Percentiles rank a stretch among this genome's conserved stretches.
Evolutionary conservation across 164 flowering plant species (phyloP).

Genomic region (Akebia trifoliata): DNA sequence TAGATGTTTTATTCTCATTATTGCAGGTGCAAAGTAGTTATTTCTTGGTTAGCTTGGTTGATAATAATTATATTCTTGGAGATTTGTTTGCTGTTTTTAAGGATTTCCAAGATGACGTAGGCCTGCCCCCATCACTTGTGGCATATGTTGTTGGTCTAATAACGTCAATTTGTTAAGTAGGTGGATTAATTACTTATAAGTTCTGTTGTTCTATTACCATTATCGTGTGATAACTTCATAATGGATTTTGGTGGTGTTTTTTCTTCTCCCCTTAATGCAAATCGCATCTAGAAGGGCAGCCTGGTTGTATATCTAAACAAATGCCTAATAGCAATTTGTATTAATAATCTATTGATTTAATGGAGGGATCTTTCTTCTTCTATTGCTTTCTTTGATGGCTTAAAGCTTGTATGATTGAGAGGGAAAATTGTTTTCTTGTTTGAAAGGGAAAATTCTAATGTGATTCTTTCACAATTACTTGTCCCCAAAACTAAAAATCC

Average conservation of each 20-base stretch:
- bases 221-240: background rate
- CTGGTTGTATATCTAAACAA: too few species aligned
- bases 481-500: too few species aligned
- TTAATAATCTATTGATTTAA: slow-evolving; percentile 10
- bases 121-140: background rate
- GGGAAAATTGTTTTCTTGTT: too few species aligned
- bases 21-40: slow-evolving; percentile 67
- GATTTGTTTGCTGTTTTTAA: slow-evolving; percentile 69
- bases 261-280: slow-evolving; percentile 6
- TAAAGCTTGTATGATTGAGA: too few species aligned
- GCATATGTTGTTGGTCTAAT: background rate
- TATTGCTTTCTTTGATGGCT: too few species aligned
- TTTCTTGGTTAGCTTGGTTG: slow-evolving; percentile 87
- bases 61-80: slow-evolving; percentile 72
- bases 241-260: background rate
- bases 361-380: too few species aligned
- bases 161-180: background rate
- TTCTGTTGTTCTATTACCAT: background rate
- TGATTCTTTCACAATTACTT: too few species aligned
- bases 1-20: background rate
- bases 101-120: slow-evolving; percentile 31
- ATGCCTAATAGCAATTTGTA: too few species aligned
- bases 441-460: too few species aligned
- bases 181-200: background rate
- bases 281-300: slow-evolving; percentile 6